Evolutionary conservation across 2,329 filamentous ascomycete genomes (phyloP), one percentile per base, ranked within the genome.

Genomic region (Berkeleyomyces basicola): DNA sequence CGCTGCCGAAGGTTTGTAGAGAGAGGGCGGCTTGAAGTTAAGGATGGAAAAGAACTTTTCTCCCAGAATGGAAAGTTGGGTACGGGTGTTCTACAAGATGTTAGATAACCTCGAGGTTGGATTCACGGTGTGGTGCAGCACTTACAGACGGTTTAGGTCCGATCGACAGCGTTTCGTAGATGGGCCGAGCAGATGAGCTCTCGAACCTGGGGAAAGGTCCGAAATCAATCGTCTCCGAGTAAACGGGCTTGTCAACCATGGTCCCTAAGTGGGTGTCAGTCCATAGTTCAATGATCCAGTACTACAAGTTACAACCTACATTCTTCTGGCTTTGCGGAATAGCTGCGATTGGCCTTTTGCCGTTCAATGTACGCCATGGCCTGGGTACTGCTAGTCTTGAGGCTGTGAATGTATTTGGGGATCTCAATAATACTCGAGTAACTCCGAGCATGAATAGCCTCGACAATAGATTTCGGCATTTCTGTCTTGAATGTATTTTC

Each of bases 41-140:
- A 82, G 68, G 1, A 79, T 66, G 58, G 81, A 77, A 11, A 81
- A 72, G 67, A 80, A 82, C 3, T 74, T 74, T 66, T 83, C 81
- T 0, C 77, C 68, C 0, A 80, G 69, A 10, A 82, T 68, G 0
- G 72, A 70, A 0, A 83, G 69, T 55, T 81, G 81, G 1, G 74
- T 74, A 2, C 81, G 77, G 1, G 70, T 70, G 65, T 76, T 77
- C 79, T 82, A 64, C 2, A 37, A 5, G 4, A 1, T 6, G 59
- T 70, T 63, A 71, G 67, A 36, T 31, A 46, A 44, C 47, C 33
- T 23, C 5, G 16, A 55, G 14, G n/a, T 46, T 59, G 58, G 63
- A 39, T 31, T 16, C 42, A 39, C 2, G 47, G 5, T 10, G 14
- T 4, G 11, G 2, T 39, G 5, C 7, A 3, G 6, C 0, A 70